Evolutionary conservation across 2,329 filamentous ascomycete genomes (phyloP).

Genomic region (Nannizziopsis barbatae): DNA sequence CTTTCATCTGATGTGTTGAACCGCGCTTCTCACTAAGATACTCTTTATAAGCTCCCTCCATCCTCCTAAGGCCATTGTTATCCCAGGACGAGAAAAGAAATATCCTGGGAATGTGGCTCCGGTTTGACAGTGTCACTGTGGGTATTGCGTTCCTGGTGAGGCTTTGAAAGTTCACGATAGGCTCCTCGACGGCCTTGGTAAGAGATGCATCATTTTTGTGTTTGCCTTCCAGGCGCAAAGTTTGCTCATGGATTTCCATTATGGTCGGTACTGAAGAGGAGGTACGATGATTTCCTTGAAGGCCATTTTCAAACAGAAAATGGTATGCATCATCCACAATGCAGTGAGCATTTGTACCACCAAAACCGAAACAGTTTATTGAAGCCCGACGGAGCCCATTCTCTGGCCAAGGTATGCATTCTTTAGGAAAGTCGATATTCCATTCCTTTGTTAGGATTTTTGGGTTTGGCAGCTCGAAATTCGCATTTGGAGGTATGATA

Average conservation of each 20-base stretch:
- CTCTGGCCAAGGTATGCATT: slow-evolving; percentile 18
- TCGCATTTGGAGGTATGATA: slow-evolving; percentile 31
- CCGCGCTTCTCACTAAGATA: slow-evolving; percentile 1
- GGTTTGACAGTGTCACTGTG: too few species aligned
- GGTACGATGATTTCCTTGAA: slow-evolving; percentile 7
- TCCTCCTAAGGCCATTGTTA: slow-evolving; percentile 3
- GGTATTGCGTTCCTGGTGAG: too few species aligned
- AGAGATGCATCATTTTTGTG: neutral
- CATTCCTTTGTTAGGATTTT: slow-evolving; percentile 15
- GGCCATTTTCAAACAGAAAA: slow-evolving; percentile 5
- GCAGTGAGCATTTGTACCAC: slow-evolving; percentile 27
- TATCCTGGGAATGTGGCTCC: slow-evolving; percentile 15
- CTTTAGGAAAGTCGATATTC: slow-evolving; percentile 15
- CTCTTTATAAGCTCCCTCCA: neutral
- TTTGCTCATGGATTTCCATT: neutral
- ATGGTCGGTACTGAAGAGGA: neutral
- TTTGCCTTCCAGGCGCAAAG: neutral
- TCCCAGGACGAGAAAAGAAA: slow-evolving; percentile 11
- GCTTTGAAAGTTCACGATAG: too few species aligned
- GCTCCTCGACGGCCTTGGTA: neutral
- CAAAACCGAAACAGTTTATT: slow-evolving; percentile 32
- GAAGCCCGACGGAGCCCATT: slow-evolving; percentile 12
- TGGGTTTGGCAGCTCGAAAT: slow-evolving; percentile 23
- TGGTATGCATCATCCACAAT: slow-evolving; percentile 23
- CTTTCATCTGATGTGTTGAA: neutral